phyloP scores from a whole-genome alignment of 768 basidiomycete genomes.

The Rhizopogon rudus region DNA sequence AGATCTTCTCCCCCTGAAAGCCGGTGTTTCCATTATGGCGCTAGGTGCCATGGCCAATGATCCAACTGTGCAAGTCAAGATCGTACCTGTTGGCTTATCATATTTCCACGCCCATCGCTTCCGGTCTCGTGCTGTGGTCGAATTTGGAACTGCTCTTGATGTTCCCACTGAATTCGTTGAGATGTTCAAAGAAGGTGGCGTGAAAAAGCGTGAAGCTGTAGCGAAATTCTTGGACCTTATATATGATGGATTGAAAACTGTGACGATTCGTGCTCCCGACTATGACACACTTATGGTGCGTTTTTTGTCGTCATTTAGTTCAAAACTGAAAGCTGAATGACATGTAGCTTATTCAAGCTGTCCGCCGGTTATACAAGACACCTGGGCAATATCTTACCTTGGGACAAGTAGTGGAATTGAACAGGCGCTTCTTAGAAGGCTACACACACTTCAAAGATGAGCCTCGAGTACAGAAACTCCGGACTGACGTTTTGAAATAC shows the following conservation, averaged over 20 bases:
- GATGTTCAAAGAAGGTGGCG: slow-evolving; percentile 88
- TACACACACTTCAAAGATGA: slow-evolving; percentile 92
- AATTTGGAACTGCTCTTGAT: slow-evolving; percentile 88
- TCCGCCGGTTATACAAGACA: slow-evolving; percentile 87
- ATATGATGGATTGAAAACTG: slow-evolving; percentile 91
- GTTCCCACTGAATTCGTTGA: slow-evolving; percentile 88
- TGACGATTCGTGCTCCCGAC: slow-evolving; percentile 93
- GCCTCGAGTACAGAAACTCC: slow-evolving; percentile 78
- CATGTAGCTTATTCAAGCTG: slow-evolving; percentile 87
- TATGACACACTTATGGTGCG: slow-evolving; percentile 96
- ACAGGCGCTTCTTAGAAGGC: slow-evolving; percentile 87
- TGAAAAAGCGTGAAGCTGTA: slow-evolving; percentile 86
- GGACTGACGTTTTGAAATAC: slow-evolving; percentile 80
- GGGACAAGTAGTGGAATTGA: slow-evolving; percentile 94
- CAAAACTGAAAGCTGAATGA: neutral
- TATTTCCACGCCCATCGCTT: slow-evolving; percentile 83
- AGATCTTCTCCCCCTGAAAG: slow-evolving; percentile 93
- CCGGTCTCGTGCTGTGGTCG: slow-evolving; percentile 94
- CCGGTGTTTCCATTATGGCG: slow-evolving; percentile 97
- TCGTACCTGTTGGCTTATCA: slow-evolving; percentile 79
- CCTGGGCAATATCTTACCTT: slow-evolving; percentile 92
- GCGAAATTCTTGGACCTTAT: slow-evolving; percentile 85
- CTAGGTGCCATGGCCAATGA: slow-evolving; percentile 96
- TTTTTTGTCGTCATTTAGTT: slow-evolving; percentile 1
- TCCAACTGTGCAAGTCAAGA: slow-evolving; percentile 80